Conservation (phyloP, 2,329 filamentous ascomycete genomes). For the Graphiopsis chlorocephala region DNA sequence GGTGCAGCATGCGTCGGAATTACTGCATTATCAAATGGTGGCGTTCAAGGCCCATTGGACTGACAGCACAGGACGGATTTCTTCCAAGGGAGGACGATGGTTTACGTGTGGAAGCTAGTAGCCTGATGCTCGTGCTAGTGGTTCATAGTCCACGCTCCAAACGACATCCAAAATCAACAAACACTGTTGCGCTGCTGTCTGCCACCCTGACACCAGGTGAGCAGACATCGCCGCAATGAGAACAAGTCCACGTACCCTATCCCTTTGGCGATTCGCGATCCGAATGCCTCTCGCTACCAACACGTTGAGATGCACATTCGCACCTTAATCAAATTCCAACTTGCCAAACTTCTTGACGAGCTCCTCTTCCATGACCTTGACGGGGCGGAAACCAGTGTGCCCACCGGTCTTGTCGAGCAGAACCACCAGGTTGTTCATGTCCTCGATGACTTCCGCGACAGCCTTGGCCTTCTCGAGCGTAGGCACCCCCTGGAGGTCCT, state of each 20-base stretch:
- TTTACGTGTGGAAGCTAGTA: not conserved
- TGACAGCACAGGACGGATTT: not conserved
- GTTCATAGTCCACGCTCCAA: not conserved
- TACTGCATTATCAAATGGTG: not conserved
- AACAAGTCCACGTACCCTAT: too few relatives aligned
- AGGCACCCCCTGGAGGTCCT: conserved; percentile 22
- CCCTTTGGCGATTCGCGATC: not conserved
- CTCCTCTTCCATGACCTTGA: conserved; percentile 23
- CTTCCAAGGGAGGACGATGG: not conserved
- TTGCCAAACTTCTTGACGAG: conserved; percentile 14
- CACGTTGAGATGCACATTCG: not conserved
- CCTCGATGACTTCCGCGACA: conserved; percentile 19
- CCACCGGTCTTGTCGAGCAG: conserved; percentile 19
- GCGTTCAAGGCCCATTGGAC: not conserved
- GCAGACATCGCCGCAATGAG: not conserved
- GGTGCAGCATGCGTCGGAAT: not conserved
- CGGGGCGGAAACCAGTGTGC: conserved; percentile 23
- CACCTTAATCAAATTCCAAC: not conserved
- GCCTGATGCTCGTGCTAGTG: not conserved
- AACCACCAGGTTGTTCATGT: conserved; percentile 22
- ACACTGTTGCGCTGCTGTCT: not conserved
- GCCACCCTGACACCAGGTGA: not conserved
- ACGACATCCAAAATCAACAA: not conserved
- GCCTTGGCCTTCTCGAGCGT: conserved; percentile 18
- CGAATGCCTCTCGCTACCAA: not conserved